Conservation (phyloP, 345 rosid species). For the Lenwebbia sp. region DNA sequence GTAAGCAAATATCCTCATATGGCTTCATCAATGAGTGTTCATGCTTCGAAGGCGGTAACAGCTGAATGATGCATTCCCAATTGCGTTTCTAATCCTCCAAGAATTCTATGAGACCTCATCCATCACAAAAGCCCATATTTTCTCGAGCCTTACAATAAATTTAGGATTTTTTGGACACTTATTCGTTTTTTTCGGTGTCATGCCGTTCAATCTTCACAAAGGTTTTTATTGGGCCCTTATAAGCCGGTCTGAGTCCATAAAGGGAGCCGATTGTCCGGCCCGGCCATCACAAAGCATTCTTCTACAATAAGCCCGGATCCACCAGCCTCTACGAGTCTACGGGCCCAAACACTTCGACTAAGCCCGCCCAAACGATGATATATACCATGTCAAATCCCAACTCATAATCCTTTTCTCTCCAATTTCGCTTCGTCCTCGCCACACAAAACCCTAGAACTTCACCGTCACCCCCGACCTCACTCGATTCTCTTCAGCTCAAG, state of each 20-base stretch:
- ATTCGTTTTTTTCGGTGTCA: not conserved
- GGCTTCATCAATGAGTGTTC: too few species aligned
- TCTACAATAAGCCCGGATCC: not conserved
- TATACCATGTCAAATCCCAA: fast-evolving
- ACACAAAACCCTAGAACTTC: not conserved
- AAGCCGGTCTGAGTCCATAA: not conserved
- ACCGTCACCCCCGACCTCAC: not conserved
- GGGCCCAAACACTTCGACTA: not conserved
- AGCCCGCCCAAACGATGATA: not conserved
- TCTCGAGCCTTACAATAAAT: too few species aligned
- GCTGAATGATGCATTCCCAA: not conserved
- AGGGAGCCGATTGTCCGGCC: not conserved
- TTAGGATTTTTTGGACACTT: too few species aligned
- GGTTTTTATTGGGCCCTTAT: not conserved
- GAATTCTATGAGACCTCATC: not conserved
- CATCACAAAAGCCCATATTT: not conserved
- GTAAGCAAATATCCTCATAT: too few species aligned
- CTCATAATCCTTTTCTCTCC: not conserved
- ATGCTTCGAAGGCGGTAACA: too few species aligned
- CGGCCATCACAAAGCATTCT: not conserved
- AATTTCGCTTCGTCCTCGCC: not conserved
- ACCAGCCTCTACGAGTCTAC: not conserved
- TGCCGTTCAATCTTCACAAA: not conserved
- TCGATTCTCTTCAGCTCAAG: not conserved
- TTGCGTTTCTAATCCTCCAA: not conserved